These are phyloP conservation scores for Chenopodium formosanum DNA, from an alignment of 148 eudicot genomes.

Conservation along the genomic window DNA sequence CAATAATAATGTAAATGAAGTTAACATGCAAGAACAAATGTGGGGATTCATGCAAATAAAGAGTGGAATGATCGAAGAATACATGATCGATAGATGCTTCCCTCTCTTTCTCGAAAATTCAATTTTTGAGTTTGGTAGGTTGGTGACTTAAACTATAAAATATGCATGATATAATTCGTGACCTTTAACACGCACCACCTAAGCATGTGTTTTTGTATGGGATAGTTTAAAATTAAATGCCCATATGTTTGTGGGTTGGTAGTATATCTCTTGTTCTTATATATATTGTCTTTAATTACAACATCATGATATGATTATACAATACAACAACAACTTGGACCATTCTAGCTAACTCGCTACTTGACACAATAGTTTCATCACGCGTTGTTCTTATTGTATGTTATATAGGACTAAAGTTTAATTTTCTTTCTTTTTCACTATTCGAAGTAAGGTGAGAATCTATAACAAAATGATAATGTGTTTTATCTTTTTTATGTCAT, in stretches of 20 bases:
- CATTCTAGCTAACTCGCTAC: slow-evolving; percentile 3
- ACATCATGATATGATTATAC: background rate
- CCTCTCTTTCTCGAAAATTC: background rate
- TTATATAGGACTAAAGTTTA: too few relatives aligned
- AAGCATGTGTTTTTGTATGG: slow-evolving; percentile 12
- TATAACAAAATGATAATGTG: too few relatives aligned
- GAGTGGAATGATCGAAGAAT: background rate
- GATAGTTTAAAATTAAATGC: slow-evolving; percentile 6
- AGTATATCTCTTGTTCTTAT: slow-evolving; percentile 11
- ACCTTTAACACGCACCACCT: slow-evolving; percentile 18
- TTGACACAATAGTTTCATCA: background rate
- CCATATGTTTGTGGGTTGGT: slow-evolving; percentile 10
- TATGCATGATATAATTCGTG: slow-evolving; percentile 27
- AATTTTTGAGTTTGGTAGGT: slow-evolving; percentile 8
- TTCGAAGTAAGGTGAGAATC: too few relatives aligned
- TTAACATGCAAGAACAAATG: background rate
- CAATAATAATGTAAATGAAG: background rate
- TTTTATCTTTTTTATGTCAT: too few relatives aligned
- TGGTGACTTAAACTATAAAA: slow-evolving; percentile 1
- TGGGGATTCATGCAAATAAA: background rate
- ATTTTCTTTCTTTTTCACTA: too few relatives aligned
- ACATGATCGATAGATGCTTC: background rate
- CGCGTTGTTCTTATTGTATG: background rate
- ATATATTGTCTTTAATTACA: slow-evolving; percentile 7
- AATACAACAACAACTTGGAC: background rate